phyloP scores from a whole-genome alignment of 2,329 filamentous ascomycete species.

The Ophiocordyceps robertsii region DNA sequence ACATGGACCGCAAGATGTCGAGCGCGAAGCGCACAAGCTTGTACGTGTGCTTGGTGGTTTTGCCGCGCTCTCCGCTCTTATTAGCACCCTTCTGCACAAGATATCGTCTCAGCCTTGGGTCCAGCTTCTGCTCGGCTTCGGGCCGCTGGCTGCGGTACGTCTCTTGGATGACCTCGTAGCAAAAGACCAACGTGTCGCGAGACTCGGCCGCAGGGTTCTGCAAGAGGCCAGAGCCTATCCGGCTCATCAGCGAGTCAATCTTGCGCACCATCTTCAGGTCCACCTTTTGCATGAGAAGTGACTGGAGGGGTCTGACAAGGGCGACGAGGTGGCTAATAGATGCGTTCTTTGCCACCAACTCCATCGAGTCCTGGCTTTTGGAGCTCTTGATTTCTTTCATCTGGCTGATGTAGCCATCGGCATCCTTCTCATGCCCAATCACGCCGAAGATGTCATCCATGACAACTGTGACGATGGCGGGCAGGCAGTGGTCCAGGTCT shows the following conservation, averaged over 20 bases:
- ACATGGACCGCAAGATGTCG: slow-evolving; percentile 71
- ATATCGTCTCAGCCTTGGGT: slow-evolving; percentile 56
- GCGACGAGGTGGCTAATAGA: slow-evolving; percentile 62
- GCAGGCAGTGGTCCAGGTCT: slow-evolving; percentile 78
- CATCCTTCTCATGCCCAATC: slow-evolving; percentile 90
- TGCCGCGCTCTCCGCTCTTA: slow-evolving; percentile 57
- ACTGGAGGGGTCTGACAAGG: slow-evolving; percentile 65
- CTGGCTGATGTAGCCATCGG: slow-evolving; percentile 84
- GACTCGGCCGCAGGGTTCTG: slow-evolving; percentile 69
- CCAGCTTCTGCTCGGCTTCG: slow-evolving; percentile 37
- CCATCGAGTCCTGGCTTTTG: slow-evolving; percentile 97
- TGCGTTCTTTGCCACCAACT: slow-evolving; percentile 72
- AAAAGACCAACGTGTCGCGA: slow-evolving; percentile 80
- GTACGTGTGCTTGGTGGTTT: slow-evolving; percentile 66
- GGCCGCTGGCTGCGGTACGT: slow-evolving; percentile 56
- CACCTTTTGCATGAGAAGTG: slow-evolving; percentile 70
- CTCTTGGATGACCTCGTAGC: slow-evolving; percentile 84
- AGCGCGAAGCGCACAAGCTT: slow-evolving; percentile 83
- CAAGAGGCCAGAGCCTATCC: slow-evolving; percentile 70
- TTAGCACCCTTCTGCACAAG: slow-evolving; percentile 69
- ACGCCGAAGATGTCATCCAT: slow-evolving; percentile 97
- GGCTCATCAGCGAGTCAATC: slow-evolving; percentile 74
- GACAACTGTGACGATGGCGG: slow-evolving; percentile 65
- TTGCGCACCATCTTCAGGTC: slow-evolving; percentile 74
- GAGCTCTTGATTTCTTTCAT: slow-evolving; percentile 98